Base-by-base conservation (phyloP, 2,329 filamentous ascomycete species). In the Zymoseptoria brevis region DNA sequence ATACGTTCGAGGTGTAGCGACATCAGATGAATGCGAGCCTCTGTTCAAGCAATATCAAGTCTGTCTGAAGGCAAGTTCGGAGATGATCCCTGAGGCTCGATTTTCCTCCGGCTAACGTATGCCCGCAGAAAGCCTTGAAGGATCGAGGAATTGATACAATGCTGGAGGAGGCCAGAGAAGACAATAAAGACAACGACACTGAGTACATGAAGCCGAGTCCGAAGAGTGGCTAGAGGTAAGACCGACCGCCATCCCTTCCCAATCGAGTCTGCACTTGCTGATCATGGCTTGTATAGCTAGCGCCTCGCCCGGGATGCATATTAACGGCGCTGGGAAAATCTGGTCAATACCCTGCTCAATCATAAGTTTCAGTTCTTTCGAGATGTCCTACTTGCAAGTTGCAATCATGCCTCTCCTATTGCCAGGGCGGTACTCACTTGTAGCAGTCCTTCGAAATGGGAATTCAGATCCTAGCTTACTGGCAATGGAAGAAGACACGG, bases 111-210 rank as follows among this genome's bases (percentile, higher is more conserved):
- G 57, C 58, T 63, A 55, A 62, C 13, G 22, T 6, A 1, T 29
- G 5, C 24, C 19, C 22, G 49, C 65, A 96, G 92, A 87, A 85
- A 77, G 91, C 87, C 2, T 80, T 99, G 54, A 95, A 94, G 75
- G 86, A 90, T 58, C 84, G 88, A 68, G 94, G 94, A 59, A 96
- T 99, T 71, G 91, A 97, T 74, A 89, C 88, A 68, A 89, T 97
- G 80, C 79, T 99, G 9, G 89, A 92, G 7, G 94, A 97, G 68
- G 93, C 93, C 19, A 82, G 92, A 61, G 90, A 94, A 66, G 89
- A 92, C 70, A 92, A 90, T 68, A 89, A 86, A 69, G 94, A 97
- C 66, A 94, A 90, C 63, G 93, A 97, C 72, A 78, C 84, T 9
- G 79, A 87, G 64, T 83, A 88, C 68, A 79, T 89, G 77, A 77